Percentiles rank a stretch among this genome's conserved stretches.
phyloP scores from a whole-genome alignment of 2,329 filamentous ascomycete species.

The Calonectria ilicicola region DNA sequence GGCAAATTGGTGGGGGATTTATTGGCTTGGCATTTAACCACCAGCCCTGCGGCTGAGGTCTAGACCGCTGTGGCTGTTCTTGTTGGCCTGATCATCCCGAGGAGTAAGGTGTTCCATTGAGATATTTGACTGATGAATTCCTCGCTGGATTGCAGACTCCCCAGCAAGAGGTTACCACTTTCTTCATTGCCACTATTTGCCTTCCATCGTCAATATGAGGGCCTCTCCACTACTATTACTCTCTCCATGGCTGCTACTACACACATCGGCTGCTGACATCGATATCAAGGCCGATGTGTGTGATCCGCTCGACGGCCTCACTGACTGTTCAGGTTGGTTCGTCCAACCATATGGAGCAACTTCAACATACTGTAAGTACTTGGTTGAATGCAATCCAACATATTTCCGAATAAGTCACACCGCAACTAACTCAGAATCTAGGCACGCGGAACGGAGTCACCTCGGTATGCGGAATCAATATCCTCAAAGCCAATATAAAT shows the following conservation, averaged over 20 bases:
- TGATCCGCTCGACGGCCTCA: background rate
- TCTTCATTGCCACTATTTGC: background rate
- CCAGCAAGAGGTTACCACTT: background rate
- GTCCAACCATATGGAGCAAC: background rate
- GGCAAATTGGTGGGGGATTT: background rate
- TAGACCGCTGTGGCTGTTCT: background rate
- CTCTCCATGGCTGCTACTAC: background rate
- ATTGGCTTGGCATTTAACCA: constrained; percentile 2
- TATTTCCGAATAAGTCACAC: background rate
- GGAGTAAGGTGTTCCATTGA: background rate
- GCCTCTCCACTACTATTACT: background rate
- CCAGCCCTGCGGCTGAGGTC: background rate
- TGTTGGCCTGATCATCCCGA: background rate
- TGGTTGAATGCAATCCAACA: background rate
- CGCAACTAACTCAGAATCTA: background rate
- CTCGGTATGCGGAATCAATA: background rate
- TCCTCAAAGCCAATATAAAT: background rate
- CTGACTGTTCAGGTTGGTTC: background rate
- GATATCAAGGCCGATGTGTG: background rate
- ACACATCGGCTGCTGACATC: background rate
- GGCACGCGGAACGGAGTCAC: background rate
- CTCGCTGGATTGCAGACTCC: background rate
- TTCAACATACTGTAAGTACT: background rate
- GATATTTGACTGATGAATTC: background rate
- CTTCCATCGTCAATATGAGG: background rate